These are phyloP conservation scores for Dendrobium huoshanense DNA, from an alignment of 106 monocot genomes.

Conservation along the genomic window DNA sequence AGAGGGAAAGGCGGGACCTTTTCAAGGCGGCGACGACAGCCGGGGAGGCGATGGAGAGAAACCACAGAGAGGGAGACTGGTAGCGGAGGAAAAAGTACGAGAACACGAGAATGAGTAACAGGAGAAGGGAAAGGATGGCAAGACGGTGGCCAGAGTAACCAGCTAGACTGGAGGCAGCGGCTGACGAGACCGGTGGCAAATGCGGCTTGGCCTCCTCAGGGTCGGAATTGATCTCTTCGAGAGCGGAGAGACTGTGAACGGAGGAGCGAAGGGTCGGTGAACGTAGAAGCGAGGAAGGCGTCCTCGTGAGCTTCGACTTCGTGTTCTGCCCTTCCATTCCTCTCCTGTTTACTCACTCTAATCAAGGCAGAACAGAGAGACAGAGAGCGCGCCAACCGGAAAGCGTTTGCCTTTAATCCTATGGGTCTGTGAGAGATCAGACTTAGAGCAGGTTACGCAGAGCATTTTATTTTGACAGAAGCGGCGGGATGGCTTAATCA, in stretches of 20 bases:
- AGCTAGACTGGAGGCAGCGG: background rate
- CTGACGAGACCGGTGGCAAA: background rate
- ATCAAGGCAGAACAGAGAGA: background rate
- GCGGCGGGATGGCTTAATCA: background rate
- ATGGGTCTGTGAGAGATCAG: background rate
- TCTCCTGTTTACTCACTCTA: background rate
- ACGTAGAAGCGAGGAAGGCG: slow-evolving; percentile 54
- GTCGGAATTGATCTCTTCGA: slow-evolving; percentile 6
- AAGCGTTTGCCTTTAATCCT: background rate
- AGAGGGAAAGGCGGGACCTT: background rate
- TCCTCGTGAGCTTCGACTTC: slow-evolving; percentile 39
- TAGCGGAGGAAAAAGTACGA: slow-evolving; percentile 7
- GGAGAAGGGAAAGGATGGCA: background rate
- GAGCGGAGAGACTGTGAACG: slow-evolving; percentile 25
- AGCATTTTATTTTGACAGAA: background rate
- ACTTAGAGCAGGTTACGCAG: background rate
- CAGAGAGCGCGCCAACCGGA: background rate
- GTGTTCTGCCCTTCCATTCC: background rate
- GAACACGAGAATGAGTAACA: slow-evolving; percentile 4
- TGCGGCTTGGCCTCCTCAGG: slow-evolving; percentile 6
- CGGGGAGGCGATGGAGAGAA: slow-evolving; percentile 18
- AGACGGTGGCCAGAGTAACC: background rate
- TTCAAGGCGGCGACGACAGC: slow-evolving; percentile 6
- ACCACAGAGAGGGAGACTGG: slow-evolving; percentile 3
- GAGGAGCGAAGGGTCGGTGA: slow-evolving; percentile 61